Percentiles rank a stretch among this genome's conserved stretches.
These are phyloP conservation scores for Leccinum rimulosum DNA, from an alignment of 768 basidiomycete genomes.

Conservation along the genomic window DNA sequence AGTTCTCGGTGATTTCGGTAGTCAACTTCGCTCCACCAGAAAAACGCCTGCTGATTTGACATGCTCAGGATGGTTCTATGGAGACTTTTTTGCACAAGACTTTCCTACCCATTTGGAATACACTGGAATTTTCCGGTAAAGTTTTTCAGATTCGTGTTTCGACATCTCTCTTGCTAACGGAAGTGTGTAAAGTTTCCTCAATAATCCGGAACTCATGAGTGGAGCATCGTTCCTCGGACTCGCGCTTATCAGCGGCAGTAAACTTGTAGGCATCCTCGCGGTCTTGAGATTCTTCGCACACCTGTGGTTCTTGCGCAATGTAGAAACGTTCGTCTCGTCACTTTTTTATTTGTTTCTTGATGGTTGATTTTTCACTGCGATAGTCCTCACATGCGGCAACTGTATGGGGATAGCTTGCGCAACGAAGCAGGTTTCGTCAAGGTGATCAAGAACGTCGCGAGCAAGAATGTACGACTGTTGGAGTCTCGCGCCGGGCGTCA, in stretches of 20 bases:
- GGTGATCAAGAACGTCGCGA: conserved; percentile 93
- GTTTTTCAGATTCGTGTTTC: background rate
- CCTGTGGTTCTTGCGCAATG: conserved; percentile 92
- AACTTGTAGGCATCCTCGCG: conserved; percentile 84
- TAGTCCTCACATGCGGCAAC: conserved; percentile 97
- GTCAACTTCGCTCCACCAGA: conserved; percentile 12
- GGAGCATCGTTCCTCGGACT: conserved; percentile 95
- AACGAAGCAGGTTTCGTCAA: conserved; percentile 98
- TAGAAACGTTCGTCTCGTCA: conserved; percentile 73
- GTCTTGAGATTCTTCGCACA: conserved; percentile 83
- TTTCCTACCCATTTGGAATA: conserved; percentile 90
- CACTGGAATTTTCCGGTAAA: conserved; percentile 92
- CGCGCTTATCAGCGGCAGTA: conserved; percentile 87
- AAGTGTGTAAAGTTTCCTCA: conserved; percentile 60
- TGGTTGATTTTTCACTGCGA: background rate
- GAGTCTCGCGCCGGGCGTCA: conserved; percentile 78
- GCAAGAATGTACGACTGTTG: conserved; percentile 72
- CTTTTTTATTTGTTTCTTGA: background rate
- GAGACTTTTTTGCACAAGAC: conserved; percentile 94
- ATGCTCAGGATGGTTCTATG: conserved; percentile 90
- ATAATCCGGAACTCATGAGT: conserved; percentile 95
- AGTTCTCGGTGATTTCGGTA: conserved; percentile 91
- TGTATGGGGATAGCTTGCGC: conserved; percentile 90
- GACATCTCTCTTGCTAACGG: background rate
- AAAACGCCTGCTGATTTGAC: background rate